Evolutionary conservation across 352 stramenopile species (phyloP), one percentile per base, ranked within the genome.

Genomic region (Phytopythium boreale): DNA sequence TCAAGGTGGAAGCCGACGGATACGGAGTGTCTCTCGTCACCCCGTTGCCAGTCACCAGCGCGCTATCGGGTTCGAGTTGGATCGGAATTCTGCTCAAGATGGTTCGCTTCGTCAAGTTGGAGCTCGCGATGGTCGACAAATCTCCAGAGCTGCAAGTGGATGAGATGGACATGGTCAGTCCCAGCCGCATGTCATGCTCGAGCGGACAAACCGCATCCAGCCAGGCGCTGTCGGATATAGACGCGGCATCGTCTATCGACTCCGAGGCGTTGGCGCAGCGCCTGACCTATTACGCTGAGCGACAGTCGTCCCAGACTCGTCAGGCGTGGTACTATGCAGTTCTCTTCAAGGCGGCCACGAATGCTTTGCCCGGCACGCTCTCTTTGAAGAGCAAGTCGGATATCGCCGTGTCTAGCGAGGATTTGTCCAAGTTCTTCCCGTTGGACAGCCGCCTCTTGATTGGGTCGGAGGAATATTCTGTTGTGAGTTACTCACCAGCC

Each of bases 241-340:
- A 59, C 2, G 73, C 66, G 10, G 63, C 46, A 5, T 72, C 67
- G 2, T 51, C 57, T 5, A 56, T 57, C 29, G 22, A 27, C 12
- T 77, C 63, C 1, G 49, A 71, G 3, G 49, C 17, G 26, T 20
- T n/a, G 2, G n/a, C 49, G 15, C 49, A 64, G 19, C 20, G 46
- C 49, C 47, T 69, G 6, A 27, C 63, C 12, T 74, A 68, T 26
- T 87, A 83, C 22, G 67, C 62, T 26, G 72, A 80, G 31, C 68
- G 66, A 5, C 68, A 22, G 24, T 61, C 73, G 27, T 62, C 64
- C 5, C 75, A 70, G 22, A 59, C 67, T 14, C 71, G 85, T 4
- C 70, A 89, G 56, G 62, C 69, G 2, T 95, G 87, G 87, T 75
- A 88, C 67, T 95, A 95, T 39, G 87, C 83, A 0, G 83, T 92